Base-by-base conservation (phyloP, 768 basidiomycete genomes). In the Lactarius trivialis region DNA sequence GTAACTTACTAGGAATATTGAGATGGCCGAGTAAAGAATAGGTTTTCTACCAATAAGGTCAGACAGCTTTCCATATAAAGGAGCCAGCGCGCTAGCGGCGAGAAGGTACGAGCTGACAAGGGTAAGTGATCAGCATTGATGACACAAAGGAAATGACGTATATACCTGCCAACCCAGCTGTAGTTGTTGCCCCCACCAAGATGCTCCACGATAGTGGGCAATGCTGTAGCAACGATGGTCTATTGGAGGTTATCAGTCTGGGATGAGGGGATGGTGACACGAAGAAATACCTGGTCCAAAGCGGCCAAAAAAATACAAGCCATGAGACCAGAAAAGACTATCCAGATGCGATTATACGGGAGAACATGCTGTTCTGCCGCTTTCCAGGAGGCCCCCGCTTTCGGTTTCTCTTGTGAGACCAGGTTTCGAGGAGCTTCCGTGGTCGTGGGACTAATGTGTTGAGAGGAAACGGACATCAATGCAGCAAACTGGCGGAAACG, bases 51-150 rank as follows among this genome's bases (percentile, higher is more conserved):
- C 84, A 78, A 66, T 63, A 55, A 79, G 75, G 71, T 89, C 85
- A 1, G 88, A 89, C 0, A 91, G 71, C 68, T 92, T 92, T 6
- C 91, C 91, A 63, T 91, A 92, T 2, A 90, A 66, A 0, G 91
- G 90, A 0, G 85, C 79, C 12, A 89, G 75, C 3, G 86, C 77
- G 7, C 84, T 83, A 5, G 85, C 82, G 0, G 85, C 79, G 24
- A 93, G 81, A 26, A 93, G 74, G 70, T 92, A 93, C 32, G 90
- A 83, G 68, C 89, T 90, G 57, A 24, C 24, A 28, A 15, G n/a
- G 14, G 11, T 21, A 33, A 36, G 39, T 15, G 30, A 33, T 17
- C 11, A 15, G 26, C 28, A 43, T 17, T n/a, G 2, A 14, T 4
- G 21, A 14, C 12, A 2, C 5, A 7, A n/a, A 14, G 51, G 24